These are phyloP conservation scores for Lithohypha guttulata DNA, from an alignment of 2,329 filamentous ascomycete species.

Conservation along the genomic window DNA sequence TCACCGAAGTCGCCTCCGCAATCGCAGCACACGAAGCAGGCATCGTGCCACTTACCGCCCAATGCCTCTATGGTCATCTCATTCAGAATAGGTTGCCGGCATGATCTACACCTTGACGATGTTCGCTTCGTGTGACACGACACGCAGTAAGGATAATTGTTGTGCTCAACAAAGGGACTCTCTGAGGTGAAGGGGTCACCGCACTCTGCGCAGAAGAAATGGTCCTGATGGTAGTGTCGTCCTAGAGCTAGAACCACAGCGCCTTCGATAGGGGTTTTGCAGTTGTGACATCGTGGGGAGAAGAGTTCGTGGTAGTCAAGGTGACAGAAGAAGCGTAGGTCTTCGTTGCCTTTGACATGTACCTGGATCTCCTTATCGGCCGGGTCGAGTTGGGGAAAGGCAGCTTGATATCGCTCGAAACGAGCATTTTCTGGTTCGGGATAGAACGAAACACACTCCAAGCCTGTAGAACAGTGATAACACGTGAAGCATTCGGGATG, in stretches of 20 bases:
- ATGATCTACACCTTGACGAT: constrained; percentile 78
- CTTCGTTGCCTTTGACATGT: constrained; percentile 47
- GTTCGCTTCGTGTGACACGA: constrained; percentile 86
- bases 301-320: constrained; percentile 97
- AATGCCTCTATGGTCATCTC: constrained; percentile 83
- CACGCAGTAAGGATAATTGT: constrained; percentile 95
- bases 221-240: constrained; percentile 90
- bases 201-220: constrained; percentile 98
- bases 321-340: constrained; percentile 85
- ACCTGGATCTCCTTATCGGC: constrained; percentile 46
- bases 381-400: constrained; percentile 41
- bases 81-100: constrained; percentile 73
- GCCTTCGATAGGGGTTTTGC: constrained; percentile 90
- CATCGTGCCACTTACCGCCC: constrained; percentile 84
- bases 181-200: constrained; percentile 61
- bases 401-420: constrained; percentile 41
- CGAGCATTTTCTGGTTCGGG: constrained; percentile 72
- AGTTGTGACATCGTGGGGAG: constrained; percentile 86
- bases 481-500: constrained; percentile 91
- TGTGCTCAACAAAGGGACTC: constrained; percentile 88
- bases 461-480: constrained; percentile 71
- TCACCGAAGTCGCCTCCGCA: constrained; percentile 48
- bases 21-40: constrained; percentile 75
- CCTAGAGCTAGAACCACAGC: constrained; percentile 91
- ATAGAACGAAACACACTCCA: constrained; percentile 94